Evolutionary conservation across 2,329 filamentous ascomycete genomes (phyloP).

Genomic region (Fusarium sp.): DNA sequence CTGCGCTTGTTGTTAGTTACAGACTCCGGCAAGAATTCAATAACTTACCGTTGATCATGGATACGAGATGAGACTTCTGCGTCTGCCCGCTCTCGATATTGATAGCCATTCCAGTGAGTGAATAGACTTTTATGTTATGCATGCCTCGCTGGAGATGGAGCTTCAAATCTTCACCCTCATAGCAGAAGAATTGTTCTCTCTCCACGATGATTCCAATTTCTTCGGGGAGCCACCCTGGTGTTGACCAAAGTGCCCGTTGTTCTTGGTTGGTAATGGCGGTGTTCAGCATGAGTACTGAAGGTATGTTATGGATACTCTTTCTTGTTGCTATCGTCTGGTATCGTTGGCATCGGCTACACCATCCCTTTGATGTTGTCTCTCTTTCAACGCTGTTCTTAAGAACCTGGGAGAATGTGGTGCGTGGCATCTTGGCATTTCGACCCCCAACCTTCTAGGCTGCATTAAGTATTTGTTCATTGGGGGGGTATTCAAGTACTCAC

Average conservation of each 20-base stretch:
- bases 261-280: constrained; percentile 78
- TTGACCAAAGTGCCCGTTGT: constrained; percentile 85
- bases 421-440: constrained; percentile 63
- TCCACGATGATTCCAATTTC: constrained; percentile 94
- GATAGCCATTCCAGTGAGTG: constrained; percentile 87
- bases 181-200: constrained; percentile 92
- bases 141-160: constrained; percentile 81
- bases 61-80: constrained; percentile 90
- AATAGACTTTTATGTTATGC: constrained; percentile 88
- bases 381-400: constrained; percentile 93
- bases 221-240: constrained; percentile 89
- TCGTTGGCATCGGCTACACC: constrained; percentile 90
- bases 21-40: neutral
- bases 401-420: constrained; percentile 84
- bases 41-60: constrained; percentile 80
- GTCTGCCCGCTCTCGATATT: constrained; percentile 89
- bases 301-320: constrained; percentile 84
- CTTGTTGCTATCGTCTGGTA: constrained; percentile 90
- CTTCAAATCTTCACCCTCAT: constrained; percentile 89
- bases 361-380: constrained; percentile 88
- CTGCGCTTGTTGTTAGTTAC: constrained; percentile 54
- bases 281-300: constrained; percentile 89
- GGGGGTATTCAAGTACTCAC: constrained; percentile 40
- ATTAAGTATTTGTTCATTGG: constrained; percentile 7
- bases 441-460: constrained; percentile 57